Base-by-base conservation (phyloP, 176 grass and related monocot species). In the Oryza meridionalis region DNA sequence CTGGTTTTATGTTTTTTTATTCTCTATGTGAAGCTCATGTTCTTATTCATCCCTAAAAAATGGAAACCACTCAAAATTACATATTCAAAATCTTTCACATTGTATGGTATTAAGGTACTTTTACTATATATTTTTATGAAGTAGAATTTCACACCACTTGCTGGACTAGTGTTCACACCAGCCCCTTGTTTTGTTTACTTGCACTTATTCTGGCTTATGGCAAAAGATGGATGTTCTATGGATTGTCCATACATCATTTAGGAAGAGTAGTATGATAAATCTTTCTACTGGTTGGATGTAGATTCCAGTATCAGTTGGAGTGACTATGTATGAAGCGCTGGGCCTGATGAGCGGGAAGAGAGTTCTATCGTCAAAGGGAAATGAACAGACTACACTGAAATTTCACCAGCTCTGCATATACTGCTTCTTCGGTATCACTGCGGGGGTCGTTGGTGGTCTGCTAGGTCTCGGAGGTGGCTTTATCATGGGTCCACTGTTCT, bases 401-500 rank as follows among this genome's bases (percentile, higher is more conserved):
- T 40, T 85, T 22, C 38, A 89, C 81, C 94, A 97, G 67, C 65
- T 97, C 26, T 65, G 90, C 72, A 47, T 89, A 47, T 97, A 98
- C 17, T 80, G 85, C 50, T 58, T 82, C 22, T 88, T 90, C 12
- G 96, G 93, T 73, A 75, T 93, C 25, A 44, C 77, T 13, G 93
- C 93, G 4, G 96, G 96, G 44, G n/a, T 98, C 11, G 96, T 92
- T 0, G 96, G 96, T 77, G 93, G 96, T 38, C 91, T 98, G 42
- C 86, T 98, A 63, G 96, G 96, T 84, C 87, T 98, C 3, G 93
- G 96, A 47, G 96, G 96, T 45, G 96, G 93, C 31, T 98, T 95
- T 83, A 98, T 98, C 61, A 86, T 98, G 93, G 93, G 96, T 42
- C 93, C 93, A 22, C 85, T 98, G 55, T 98, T 98, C 70, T 87